These are phyloP conservation scores for Leucosporidium yakuticum DNA, from an alignment of 768 basidiomycete species.

Conservation along the genomic window DNA sequence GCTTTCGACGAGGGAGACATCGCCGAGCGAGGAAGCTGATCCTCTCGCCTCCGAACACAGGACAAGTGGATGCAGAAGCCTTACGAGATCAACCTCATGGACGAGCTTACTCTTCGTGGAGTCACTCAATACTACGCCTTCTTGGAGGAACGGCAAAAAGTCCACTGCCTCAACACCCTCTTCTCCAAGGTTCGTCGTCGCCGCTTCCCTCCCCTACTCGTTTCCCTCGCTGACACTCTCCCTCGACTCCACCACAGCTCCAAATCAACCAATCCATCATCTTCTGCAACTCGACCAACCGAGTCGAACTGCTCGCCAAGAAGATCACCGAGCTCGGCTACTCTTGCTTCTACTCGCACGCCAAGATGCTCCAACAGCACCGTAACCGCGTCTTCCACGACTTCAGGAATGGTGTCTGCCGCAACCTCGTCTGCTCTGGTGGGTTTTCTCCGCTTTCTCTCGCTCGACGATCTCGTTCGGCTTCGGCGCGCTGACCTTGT, in stretches of 20 bases:
- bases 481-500: constrained; percentile 41
- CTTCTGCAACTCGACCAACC: constrained; percentile 99
- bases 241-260: constrained; percentile 53
- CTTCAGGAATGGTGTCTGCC: constrained; percentile 95
- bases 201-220: constrained; percentile 33
- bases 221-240: constrained; percentile 53
- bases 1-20: not conserved
- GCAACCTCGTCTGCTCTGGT: constrained; percentile 87
- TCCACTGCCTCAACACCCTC: constrained; percentile 97
- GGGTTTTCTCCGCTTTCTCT: constrained; percentile 13
- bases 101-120: constrained; percentile 95
- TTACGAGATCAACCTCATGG: constrained; percentile 99
- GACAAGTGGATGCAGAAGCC: constrained; percentile 94
- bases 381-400: constrained; percentile 99
- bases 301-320: constrained; percentile 97
- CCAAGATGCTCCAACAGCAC: constrained; percentile 97
- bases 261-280: constrained; percentile 99
- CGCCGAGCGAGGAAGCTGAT: constrained; percentile 21
- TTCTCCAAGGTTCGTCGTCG: constrained; percentile 75
- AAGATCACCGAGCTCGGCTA: constrained; percentile 99
- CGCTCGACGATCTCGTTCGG: constrained; percentile 6
- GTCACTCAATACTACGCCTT: constrained; percentile 99
- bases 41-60: constrained; percentile 45
- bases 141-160: constrained; percentile 98
- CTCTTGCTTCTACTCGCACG: constrained; percentile 99